Percentiles rank a stretch among this genome's conserved stretches.
Conservation (phyloP, 2,329 filamentous ascomycete species). For the Dactylellina sp. region DNA sequence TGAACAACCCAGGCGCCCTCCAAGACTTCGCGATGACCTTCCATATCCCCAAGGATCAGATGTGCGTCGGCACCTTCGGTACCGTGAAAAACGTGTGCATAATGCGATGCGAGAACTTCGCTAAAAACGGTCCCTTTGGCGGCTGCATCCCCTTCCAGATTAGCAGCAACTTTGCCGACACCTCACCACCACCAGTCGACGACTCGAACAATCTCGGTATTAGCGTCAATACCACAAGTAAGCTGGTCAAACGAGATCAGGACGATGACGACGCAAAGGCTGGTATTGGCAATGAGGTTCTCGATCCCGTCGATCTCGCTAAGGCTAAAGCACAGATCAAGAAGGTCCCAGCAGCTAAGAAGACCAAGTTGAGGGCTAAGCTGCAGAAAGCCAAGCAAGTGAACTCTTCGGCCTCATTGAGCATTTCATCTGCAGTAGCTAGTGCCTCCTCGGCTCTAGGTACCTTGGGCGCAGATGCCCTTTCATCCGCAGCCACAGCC, state of each 20-base stretch:
- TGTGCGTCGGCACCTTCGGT: conserved; percentile 7
- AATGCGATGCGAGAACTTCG: conserved; percentile 31
- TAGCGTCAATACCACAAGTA: neutral
- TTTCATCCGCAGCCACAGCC: no score
- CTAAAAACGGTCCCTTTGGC: conserved; percentile 24
- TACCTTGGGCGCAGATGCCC: no score
- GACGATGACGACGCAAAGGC: conserved; percentile 8
- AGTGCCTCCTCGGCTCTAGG: no score
- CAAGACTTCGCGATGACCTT: conserved; percentile 2
- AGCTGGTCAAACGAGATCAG: conserved; percentile 10
- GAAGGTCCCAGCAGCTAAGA: neutral
- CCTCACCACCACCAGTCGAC: neutral
- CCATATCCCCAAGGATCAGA: neutral
- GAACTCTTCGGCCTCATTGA: neutral
- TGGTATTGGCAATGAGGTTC: conserved; percentile 4
- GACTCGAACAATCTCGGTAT: conserved; percentile 7
- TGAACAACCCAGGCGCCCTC: neutral
- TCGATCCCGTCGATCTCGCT: neutral
- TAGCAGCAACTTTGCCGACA: no score
- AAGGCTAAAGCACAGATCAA: conserved; percentile 1
- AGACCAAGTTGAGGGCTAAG: neutral
- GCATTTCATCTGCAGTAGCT: no score
- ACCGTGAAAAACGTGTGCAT: conserved; percentile 19
- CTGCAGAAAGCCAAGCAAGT: neutral
- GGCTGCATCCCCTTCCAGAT: conserved; percentile 20